A percentile compares a stretch with the other conserved stretches of the same genome.
phyloP scores from a whole-genome alignment of 768 basidiomycete species.

The Chalciporus chontae region DNA sequence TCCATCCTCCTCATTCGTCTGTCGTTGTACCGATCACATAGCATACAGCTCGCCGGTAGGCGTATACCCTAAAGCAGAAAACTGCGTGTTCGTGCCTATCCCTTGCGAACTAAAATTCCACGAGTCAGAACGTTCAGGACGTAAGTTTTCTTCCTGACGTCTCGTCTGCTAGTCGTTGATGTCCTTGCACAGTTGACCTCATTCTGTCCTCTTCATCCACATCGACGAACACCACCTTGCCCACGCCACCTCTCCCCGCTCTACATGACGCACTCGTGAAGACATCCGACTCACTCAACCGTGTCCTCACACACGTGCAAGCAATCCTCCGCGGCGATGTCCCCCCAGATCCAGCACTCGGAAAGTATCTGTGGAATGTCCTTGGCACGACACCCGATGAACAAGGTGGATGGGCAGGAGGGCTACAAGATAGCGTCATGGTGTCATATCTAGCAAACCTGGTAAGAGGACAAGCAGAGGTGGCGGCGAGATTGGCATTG shows the following conservation, averaged over 20 bases:
- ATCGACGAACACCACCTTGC: slow-evolving; percentile 32
- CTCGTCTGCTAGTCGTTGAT: slow-evolving; percentile 5
- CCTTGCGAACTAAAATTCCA: slow-evolving; percentile 83
- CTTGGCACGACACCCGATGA: slow-evolving; percentile 70
- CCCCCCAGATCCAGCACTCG: slow-evolving; percentile 79
- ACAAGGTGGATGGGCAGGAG: slow-evolving; percentile 70
- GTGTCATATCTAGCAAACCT: slow-evolving; percentile 92
- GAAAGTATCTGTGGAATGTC: slow-evolving; percentile 88
- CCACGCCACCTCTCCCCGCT: slow-evolving; percentile 58
- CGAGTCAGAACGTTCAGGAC: slow-evolving; percentile 78
- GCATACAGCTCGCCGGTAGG: slow-evolving; percentile 76
- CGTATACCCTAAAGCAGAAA: slow-evolving; percentile 85
- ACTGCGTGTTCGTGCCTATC: slow-evolving; percentile 91
- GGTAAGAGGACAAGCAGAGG: slow-evolving; percentile 89
- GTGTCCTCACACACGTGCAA: slow-evolving; percentile 81
- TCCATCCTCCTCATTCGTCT: slow-evolving; percentile 1
- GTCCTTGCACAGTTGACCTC: slow-evolving; percentile 62
- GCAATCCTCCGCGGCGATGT: slow-evolving; percentile 75
- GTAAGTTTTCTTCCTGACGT: slow-evolving; percentile 45
- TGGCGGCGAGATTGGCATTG: slow-evolving; percentile 83
- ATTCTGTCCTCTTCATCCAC: slow-evolving; percentile 51
- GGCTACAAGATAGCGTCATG: slow-evolving; percentile 90
- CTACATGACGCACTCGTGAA: slow-evolving; percentile 50
- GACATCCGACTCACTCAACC: slow-evolving; percentile 77
- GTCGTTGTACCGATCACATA: slow-evolving; percentile 10